Evolutionary conservation across 1,139 yeast species (phyloP).

Genomic region (Nadsonia commutata): DNA sequence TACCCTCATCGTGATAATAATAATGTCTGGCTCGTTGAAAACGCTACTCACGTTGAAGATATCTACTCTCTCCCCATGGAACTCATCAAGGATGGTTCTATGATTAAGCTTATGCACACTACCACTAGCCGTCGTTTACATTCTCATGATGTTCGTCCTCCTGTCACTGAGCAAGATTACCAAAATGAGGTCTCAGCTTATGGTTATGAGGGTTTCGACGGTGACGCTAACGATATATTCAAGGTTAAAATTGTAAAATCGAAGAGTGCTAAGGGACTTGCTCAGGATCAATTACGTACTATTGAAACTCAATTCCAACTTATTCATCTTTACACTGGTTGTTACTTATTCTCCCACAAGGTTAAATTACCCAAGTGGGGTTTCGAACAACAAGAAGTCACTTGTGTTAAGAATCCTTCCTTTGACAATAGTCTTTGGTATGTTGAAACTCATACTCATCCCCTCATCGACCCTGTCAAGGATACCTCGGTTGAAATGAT

Average conservation of each 20-base stretch:
- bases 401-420: constrained; percentile 75
- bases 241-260: constrained; percentile 68
- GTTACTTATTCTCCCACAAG: constrained; percentile 75
- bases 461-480: constrained; percentile 17
- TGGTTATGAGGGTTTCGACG: constrained; percentile 80
- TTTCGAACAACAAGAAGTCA: constrained; percentile 91
- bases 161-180: constrained; percentile 88
- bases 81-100: constrained; percentile 49
- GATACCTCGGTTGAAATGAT: constrained; percentile 34
- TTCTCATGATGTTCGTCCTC: constrained; percentile 91
- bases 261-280: constrained; percentile 39
- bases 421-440: constrained; percentile 71
- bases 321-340: constrained; percentile 80
- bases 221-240: constrained; percentile 95
- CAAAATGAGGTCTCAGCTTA: constrained; percentile 89
- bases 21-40: constrained; percentile 72
- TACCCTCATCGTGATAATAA: constrained; percentile 87
- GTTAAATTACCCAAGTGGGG: constrained; percentile 92
- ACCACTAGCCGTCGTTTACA: constrained; percentile 70
- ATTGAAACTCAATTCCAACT: constrained; percentile 74
- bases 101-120: constrained; percentile 63
- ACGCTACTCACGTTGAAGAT: constrained; percentile 41
- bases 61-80: constrained; percentile 12
- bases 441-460: constrained; percentile 51
- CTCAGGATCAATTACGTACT: constrained; percentile 55